Conservation (phyloP, 768 basidiomycete genomes). For the Artomyces pyxidatus region DNA sequence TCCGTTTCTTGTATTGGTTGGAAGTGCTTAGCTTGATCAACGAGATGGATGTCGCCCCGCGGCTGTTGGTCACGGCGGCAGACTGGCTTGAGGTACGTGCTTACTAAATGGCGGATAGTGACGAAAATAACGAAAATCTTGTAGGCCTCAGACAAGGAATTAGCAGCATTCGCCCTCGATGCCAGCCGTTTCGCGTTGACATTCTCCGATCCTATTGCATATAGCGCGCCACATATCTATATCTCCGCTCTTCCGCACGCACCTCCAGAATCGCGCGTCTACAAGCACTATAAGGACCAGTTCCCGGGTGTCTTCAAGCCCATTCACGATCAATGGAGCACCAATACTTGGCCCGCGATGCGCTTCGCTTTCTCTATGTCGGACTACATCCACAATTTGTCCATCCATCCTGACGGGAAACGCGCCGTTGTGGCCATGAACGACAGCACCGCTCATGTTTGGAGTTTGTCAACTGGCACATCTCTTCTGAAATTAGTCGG, state of each 20-base stretch:
- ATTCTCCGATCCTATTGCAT: conserved; percentile 5
- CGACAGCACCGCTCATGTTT: neutral
- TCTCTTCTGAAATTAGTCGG: neutral
- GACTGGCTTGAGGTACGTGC: conserved; percentile 9
- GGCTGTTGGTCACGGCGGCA: conserved; percentile 12
- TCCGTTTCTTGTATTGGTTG: conserved; percentile 29
- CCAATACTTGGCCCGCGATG: conserved; percentile 15
- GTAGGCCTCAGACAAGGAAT: conserved; percentile 3
- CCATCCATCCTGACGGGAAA: conserved; percentile 18
- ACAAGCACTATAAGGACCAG: conserved; percentile 6
- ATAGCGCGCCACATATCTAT: conserved; percentile 11
- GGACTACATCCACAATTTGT: conserved; percentile 5
- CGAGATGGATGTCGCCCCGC: conserved; percentile 9
- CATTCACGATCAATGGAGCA: neutral
- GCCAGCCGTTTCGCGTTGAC: conserved; percentile 13
- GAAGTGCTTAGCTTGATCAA: conserved; percentile 26
- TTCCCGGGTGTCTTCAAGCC: conserved; percentile 5
- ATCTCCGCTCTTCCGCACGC: conserved; percentile 9
- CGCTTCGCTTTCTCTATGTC: conserved; percentile 9
- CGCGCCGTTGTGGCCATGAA: conserved; percentile 3
- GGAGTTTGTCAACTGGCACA: conserved; percentile 2
- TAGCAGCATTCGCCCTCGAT: conserved; percentile 4
- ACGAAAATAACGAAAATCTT: neutral
- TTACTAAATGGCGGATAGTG: neutral
- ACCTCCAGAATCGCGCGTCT: conserved; percentile 6